Conservation (phyloP, 106 monocot genomes). For the Cymbidium sinense region DNA sequence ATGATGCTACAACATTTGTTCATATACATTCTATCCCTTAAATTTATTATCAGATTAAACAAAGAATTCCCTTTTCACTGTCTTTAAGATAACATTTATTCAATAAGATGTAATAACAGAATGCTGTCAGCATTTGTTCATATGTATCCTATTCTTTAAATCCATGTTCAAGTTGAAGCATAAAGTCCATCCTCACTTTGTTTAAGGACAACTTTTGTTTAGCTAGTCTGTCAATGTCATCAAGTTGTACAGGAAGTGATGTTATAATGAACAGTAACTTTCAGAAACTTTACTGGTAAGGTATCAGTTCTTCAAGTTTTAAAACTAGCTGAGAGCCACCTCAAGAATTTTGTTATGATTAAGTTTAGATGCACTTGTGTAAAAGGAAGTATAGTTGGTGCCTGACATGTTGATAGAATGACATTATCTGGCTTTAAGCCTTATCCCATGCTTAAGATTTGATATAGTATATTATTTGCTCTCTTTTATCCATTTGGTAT, state of each 20-base stretch:
- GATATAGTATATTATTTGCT: not conserved
- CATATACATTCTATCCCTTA: not conserved
- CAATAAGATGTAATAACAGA: not conserved
- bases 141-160: not conserved
- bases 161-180: not conserved
- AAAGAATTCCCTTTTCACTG: not conserved
- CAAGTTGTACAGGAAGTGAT: not conserved
- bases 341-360: not conserved
- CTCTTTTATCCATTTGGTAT: not conserved
- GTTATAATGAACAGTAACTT: not conserved
- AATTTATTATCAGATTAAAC: not conserved
- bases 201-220: too few species aligned
- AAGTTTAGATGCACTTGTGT: not conserved
- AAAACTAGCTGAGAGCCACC: not conserved
- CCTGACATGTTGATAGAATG: not conserved
- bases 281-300: not conserved
- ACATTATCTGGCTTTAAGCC: not conserved
- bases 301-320: not conserved
- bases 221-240: not conserved
- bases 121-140: not conserved
- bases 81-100: not conserved
- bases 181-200: not conserved
- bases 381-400: not conserved
- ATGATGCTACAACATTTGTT: not conserved
- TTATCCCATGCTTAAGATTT: not conserved